Percentiles rank a stretch among this genome's conserved stretches.
These are phyloP conservation scores for Neospora caninum DNA, from an alignment of 169 alveolate genomes.

Conservation along the genomic window DNA sequence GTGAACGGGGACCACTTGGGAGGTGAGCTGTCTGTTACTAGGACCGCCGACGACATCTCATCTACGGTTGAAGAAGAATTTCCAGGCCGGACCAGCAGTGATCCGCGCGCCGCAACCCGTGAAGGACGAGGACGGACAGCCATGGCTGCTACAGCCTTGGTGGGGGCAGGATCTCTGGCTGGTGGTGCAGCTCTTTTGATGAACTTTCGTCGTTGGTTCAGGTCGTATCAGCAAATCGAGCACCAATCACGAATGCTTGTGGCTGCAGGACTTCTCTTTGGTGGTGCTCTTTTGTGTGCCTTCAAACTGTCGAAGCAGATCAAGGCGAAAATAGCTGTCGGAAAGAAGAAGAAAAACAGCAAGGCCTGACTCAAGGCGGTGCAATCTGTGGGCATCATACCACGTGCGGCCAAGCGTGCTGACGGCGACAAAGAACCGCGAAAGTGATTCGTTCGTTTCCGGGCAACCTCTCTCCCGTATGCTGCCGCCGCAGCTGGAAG, in stretches of 20 bases:
- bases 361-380: not conserved
- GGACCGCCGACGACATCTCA: not conserved
- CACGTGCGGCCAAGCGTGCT: too few relatives aligned
- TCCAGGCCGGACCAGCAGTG: not conserved
- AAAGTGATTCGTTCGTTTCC: too few relatives aligned
- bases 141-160: not conserved
- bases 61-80: not conserved
- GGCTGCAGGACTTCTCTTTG: not conserved
- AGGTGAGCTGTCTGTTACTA: not conserved
- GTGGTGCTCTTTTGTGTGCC: not conserved
- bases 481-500: too few relatives aligned
- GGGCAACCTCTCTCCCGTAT: too few relatives aligned
- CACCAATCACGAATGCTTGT: not conserved
- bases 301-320: not conserved
- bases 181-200: not conserved
- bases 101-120: not conserved
- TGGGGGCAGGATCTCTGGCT: not conserved
- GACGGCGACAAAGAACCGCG: too few relatives aligned
- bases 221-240: not conserved
- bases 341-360: not conserved
- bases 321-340: not conserved
- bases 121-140: not conserved
- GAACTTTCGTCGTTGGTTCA: too few relatives aligned
- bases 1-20: not conserved
- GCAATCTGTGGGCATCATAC: too few relatives aligned